Evolutionary conservation across 2,329 filamentous ascomycete species (phyloP).

Genomic region (Diaporthe capsici): DNA sequence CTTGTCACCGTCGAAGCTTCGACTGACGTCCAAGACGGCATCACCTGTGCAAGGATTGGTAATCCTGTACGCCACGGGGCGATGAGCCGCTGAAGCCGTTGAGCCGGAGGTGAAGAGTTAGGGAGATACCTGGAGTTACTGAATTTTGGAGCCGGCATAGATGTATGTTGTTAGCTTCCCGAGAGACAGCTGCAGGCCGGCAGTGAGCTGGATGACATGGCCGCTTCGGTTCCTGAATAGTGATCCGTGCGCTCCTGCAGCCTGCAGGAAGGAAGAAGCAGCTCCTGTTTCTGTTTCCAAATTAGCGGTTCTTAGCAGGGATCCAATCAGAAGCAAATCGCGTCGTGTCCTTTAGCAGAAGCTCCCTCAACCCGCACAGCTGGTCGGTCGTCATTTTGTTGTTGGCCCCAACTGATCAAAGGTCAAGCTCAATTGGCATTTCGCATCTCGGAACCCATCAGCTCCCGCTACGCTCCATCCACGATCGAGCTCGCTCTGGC

Average conservation of each 20-base stretch:
- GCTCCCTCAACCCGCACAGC: conserved; percentile 23
- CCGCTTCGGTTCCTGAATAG: conserved; percentile 21
- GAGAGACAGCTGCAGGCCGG: neutral
- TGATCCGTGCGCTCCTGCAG: conserved; percentile 32
- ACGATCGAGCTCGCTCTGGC: conserved; percentile 13
- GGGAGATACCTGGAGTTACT: neutral
- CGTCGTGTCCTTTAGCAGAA: conserved; percentile 57
- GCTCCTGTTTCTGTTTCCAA: conserved; percentile 6
- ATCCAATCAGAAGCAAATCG: conserved; percentile 57
- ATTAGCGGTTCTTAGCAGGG: conserved; percentile 42
- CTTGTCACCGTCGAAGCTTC: conserved; percentile 37
- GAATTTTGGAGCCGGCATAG: accelerated
- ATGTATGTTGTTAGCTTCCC: neutral
- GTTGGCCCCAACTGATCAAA: conserved; percentile 28
- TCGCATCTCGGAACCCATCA: conserved; percentile 3
- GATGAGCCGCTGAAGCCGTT: conserved; percentile 22
- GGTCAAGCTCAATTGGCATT: conserved; percentile 24
- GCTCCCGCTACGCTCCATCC: neutral
- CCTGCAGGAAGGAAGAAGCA: neutral
- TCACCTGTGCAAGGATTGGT: conserved; percentile 29
- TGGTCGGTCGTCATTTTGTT: conserved; percentile 28
- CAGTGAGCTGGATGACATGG: neutral
- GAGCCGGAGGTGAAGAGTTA: neutral
- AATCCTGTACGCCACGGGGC: conserved; percentile 27
- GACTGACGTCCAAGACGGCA: conserved; percentile 33